Evolutionary conservation across 2,329 filamentous ascomycete species (phyloP).

Genomic region (Aspergillus cejpii): DNA sequence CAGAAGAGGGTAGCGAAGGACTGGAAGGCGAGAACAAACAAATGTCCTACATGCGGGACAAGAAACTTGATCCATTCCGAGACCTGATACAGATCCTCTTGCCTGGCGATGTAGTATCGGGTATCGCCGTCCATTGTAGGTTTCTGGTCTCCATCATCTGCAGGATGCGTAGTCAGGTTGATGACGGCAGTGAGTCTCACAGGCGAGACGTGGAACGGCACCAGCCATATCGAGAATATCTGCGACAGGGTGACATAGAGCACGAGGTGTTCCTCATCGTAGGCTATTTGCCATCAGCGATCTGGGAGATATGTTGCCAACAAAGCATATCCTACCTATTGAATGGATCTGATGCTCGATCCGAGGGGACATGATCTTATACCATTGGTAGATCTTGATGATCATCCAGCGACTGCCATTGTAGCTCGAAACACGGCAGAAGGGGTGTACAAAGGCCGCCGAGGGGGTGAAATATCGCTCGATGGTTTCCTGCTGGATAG

Average conservation of each 20-base stretch:
- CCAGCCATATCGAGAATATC: constrained; percentile 67
- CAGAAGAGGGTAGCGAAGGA: constrained; percentile 59
- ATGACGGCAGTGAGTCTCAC: constrained; percentile 64
- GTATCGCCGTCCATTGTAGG: constrained; percentile 20
- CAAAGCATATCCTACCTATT: constrained; percentile 42
- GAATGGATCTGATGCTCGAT: constrained; percentile 62
- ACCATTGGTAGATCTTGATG: constrained; percentile 69
- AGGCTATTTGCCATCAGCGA: constrained; percentile 47
- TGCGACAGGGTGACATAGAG: constrained; percentile 71
- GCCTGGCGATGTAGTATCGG: constrained; percentile 65
- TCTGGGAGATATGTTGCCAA: neutral
- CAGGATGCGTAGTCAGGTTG: constrained; percentile 48
- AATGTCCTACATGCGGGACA: constrained; percentile 51
- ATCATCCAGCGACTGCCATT: constrained; percentile 61
- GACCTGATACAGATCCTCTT: constrained; percentile 76
- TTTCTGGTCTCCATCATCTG: constrained; percentile 12
- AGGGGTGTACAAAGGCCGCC: constrained; percentile 70
- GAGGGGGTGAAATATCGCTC: constrained; percentile 66
- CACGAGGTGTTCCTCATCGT: constrained; percentile 58
- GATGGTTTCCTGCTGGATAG: constrained; percentile 59
- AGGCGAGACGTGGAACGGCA: constrained; percentile 66
- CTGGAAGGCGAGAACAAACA: constrained; percentile 57
- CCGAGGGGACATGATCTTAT: constrained; percentile 71
- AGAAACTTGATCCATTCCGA: constrained; percentile 71
- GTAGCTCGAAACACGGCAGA: constrained; percentile 60